Base-by-base conservation (phyloP, 768 basidiomycete genomes). In the Ramaria rubella region DNA sequence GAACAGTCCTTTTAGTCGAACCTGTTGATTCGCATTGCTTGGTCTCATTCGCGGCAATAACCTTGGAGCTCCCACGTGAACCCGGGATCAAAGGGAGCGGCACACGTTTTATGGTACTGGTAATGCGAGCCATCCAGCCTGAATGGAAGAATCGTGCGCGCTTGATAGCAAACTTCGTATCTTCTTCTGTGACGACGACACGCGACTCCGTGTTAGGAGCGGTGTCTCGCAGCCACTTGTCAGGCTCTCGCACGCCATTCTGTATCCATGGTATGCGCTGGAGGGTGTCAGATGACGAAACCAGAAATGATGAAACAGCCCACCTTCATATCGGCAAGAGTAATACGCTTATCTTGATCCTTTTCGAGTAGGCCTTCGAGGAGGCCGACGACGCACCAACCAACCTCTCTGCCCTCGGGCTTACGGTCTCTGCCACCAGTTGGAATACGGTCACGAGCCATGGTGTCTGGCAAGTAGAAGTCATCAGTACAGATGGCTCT, bases 311-410 rank as follows among this genome's bases (percentile, higher is more conserved):
- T 27, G 17, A 26, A 24, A 63, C 74, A 60, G 31, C 45, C 2
- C 65, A 86, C 94, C 81, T 95, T 97, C 63, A 93, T 82, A 62
- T 89, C 78, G 27, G 83, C 80, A 42, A 97, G 77, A 19, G 82
- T 86, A 50, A 95, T 87, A 55, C 94, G 79, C 65, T 78, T 78
- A 27, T 67, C 72, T 5, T 79, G 78, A 62, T 94, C 86, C 74
- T 96, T 97, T 70, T 90, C 81, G 49, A 98, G 76, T 57, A 97
- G 73, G 27, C 77, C 74, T 48, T 83, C 77, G n/a, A 97, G 73
- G 43, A 97, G 72, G 60, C 81, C 75, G 51, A 94, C 76, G 44
- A 89, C 83, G 30, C 80, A 73, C 14, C 73, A 70, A 0, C 86
- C 88, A 58, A 76, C 73, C 19, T 68, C 65, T 38, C 74, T 69